Percentiles rank a stretch among this genome's conserved stretches.
phyloP scores from a whole-genome alignment of 768 basidiomycete genomes.

The Kwoniella pini region DNA sequence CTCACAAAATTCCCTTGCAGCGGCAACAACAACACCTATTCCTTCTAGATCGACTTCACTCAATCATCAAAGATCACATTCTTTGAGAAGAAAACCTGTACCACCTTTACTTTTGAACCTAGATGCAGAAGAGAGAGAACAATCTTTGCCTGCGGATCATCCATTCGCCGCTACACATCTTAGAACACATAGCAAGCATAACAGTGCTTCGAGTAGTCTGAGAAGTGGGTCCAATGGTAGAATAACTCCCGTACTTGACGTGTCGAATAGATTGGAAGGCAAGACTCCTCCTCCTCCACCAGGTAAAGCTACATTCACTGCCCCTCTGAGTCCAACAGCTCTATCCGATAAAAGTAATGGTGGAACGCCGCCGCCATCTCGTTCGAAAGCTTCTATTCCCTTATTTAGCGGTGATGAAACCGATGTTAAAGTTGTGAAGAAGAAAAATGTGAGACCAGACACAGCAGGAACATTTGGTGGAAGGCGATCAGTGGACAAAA shows the following conservation, averaged over 20 bases:
- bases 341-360: too few relatives aligned
- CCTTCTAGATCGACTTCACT: not conserved
- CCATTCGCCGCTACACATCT: slow-evolving; percentile 18
- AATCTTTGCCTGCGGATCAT: slow-evolving; percentile 20
- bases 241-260: not conserved
- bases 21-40: not conserved
- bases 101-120: slow-evolving; percentile 4
- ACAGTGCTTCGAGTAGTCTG: slow-evolving; percentile 2
- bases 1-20: not conserved
- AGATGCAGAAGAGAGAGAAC: not conserved
- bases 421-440: not conserved
- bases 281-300: slow-evolving; percentile 15
- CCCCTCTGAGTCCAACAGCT: too few relatives aligned
- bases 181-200: not conserved
- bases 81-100: slow-evolving; percentile 22
- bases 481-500: not conserved
- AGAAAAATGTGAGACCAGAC: not conserved
- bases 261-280: not conserved
- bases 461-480: slow-evolving; percentile 5
- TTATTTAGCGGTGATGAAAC: not conserved
- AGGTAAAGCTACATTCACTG: not conserved
- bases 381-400: not conserved
- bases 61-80: not conserved
- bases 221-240: slow-evolving; percentile 2
- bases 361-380: too few relatives aligned